A percentile compares a stretch with the other conserved stretches of the same genome.
Conservation (phyloP, 148 eudicot genomes). For the Amaranthus cruentus region DNA sequence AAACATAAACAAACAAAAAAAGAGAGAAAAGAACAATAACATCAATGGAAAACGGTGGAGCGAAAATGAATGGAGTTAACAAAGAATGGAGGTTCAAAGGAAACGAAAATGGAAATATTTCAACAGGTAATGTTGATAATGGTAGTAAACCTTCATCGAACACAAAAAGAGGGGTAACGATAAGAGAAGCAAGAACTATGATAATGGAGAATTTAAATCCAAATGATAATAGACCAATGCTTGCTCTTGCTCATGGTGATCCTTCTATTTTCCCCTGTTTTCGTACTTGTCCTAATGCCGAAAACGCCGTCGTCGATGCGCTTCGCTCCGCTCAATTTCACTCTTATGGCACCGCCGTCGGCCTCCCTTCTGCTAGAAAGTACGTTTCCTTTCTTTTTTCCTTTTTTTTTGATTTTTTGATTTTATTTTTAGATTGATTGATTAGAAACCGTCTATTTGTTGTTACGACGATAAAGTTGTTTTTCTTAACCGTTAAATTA, state of each 20-base stretch:
- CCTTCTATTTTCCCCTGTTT: constrained; percentile 59
- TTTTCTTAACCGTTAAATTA: too few relatives aligned
- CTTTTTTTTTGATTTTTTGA: neutral
- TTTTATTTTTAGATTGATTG: neutral
- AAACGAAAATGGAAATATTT: neutral
- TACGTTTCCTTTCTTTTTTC: constrained; percentile 6
- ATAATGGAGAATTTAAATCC: constrained; percentile 32
- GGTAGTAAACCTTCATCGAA: neutral
- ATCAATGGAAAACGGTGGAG: constrained; percentile 23
- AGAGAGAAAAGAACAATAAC: neutral
- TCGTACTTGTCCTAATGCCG: constrained; percentile 38
- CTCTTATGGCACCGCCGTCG: constrained; percentile 36
- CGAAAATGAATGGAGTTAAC: neutral
- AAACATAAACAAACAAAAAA: neutral
- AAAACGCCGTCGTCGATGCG: constrained; percentile 46
- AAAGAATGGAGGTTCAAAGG: constrained; percentile 34
- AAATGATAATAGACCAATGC: constrained; percentile 31
- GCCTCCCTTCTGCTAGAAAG: constrained; percentile 47
- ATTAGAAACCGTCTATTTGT: too few relatives aligned
- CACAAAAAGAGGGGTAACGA: constrained; percentile 8
- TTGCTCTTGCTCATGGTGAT: constrained; percentile 61
- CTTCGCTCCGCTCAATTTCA: constrained; percentile 46
- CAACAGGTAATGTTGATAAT: neutral
- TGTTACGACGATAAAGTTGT: too few relatives aligned
- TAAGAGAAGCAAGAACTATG: constrained; percentile 33